phyloP scores from a whole-genome alignment of 805 yeast genomes.

The Saccharomycopsis fermentans region DNA sequence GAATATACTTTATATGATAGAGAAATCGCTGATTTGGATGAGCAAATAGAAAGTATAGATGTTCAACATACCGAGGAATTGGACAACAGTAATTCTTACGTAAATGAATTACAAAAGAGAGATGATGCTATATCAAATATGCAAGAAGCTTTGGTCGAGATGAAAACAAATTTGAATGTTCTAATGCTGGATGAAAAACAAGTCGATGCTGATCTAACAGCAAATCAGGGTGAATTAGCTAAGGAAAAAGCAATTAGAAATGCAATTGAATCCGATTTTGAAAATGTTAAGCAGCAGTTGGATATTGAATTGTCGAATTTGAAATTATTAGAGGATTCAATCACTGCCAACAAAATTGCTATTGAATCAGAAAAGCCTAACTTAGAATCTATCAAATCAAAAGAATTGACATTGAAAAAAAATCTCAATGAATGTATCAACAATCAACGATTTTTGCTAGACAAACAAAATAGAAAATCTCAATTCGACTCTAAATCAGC shows the following conservation, averaged over 20 bases:
- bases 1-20: conserved; percentile 72
- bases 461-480: conserved; percentile 62
- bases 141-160: conserved; percentile 34
- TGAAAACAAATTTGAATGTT: conserved; percentile 41
- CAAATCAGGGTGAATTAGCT: conserved; percentile 38
- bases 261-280: conserved; percentile 30
- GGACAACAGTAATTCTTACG: conserved; percentile 42
- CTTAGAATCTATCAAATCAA: conserved; percentile 26
- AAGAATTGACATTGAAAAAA: conserved; percentile 33
- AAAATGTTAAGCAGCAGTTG: conserved; percentile 19
- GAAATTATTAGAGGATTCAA: conserved; percentile 22
- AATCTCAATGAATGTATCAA: conserved; percentile 34
- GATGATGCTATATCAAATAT: conserved; percentile 42
- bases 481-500: conserved; percentile 46
- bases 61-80: conserved; percentile 41
- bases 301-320: conserved; percentile 23
- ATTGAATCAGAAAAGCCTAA: conserved; percentile 20
- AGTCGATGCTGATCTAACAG: conserved; percentile 39
- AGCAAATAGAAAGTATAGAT: conserved; percentile 52
- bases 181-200: conserved; percentile 48
- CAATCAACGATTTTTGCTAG: conserved; percentile 48
- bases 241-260: conserved; percentile 38
- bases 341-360: conserved; percentile 30
- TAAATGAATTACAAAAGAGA: conserved; percentile 48
- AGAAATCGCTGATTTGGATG: conserved; percentile 55